Base-by-base conservation (phyloP, 306 rosid species). In the Echinosophora koreensis region DNA sequence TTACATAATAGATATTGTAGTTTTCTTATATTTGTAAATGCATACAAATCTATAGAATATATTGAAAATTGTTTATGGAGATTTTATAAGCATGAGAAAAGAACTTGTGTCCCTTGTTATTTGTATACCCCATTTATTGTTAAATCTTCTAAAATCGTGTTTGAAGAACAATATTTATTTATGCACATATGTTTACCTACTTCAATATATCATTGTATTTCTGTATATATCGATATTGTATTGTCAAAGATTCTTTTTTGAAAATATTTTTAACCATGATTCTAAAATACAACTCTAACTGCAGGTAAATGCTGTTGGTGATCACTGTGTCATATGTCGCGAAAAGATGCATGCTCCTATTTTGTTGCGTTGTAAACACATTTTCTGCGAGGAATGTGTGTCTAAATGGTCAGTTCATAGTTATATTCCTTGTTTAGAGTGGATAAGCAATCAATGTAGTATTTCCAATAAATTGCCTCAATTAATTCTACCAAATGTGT, bases 301-400 rank as follows among this genome's bases (percentile, higher is more conserved):
- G 84, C 91, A 95, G 98, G 97, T 90, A 69, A 88, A 61, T 82
- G 86, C 87, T 10, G 92, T 88, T 6, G 97, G 97, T 69, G 97
- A 95, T 80, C 87, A 89, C 44, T 94, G 98, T 75, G 95, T 97
- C 79, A 92, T 95, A 80, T 95, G 97, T 88, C 98, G 92, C 82
- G 97, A 90, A 92, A 95, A 90, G 90, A 89, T 90, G 88, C 90
- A 79, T 69, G 86, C 86, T 81, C 98, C 98, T 17, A 84, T 92
- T 77, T 82, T 89, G 63, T 87, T 95, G 79, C 80, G 91, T 69
- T 95, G 98, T 79, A 92, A 92, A 62, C 98, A 92, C 80, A 85
- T 95, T 78, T 95, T 95, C 85, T 95, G 98, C 10, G 98, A 95
- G 80, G 97, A 95, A 67, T 92, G 98, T 82, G 97, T 92, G 54